Conservation (phyloP, 176 grass and related monocot species). For the Melocanna baccifera region DNA sequence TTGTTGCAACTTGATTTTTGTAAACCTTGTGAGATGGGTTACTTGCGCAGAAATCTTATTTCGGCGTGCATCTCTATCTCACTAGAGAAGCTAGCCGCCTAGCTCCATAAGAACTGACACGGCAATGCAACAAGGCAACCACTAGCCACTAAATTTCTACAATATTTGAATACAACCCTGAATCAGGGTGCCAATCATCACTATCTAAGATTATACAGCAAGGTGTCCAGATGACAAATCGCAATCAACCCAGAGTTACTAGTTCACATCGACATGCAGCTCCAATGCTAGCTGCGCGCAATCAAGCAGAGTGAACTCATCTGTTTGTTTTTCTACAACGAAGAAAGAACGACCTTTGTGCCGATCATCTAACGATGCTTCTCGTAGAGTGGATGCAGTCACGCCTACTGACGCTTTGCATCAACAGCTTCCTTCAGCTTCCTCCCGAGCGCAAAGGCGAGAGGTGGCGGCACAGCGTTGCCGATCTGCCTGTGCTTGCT, state of each 20-base stretch:
- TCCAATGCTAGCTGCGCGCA: constrained; percentile 11
- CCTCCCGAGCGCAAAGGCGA: constrained; percentile 79
- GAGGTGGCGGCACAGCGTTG: constrained; percentile 92
- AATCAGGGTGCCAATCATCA: constrained; percentile 30
- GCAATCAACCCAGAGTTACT: background rate
- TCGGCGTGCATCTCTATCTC: too few relatives aligned
- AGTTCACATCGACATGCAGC: background rate
- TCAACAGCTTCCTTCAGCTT: constrained; percentile 78
- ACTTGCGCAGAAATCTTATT: too few relatives aligned
- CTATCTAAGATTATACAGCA: constrained; percentile 40
- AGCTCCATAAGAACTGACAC: too few relatives aligned
- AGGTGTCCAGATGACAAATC: background rate
- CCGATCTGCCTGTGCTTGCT: constrained; percentile 95
- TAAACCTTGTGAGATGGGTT: too few relatives aligned
- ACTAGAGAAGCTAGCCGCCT: too few relatives aligned
- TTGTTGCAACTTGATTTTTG: too few relatives aligned
- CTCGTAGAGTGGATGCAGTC: background rate
- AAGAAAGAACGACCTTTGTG: background rate
- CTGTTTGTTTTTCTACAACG: background rate
- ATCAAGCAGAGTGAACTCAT: background rate
- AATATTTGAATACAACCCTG: constrained; percentile 25
- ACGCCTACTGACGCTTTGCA: background rate
- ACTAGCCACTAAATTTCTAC: background rate
- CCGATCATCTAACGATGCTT: background rate
- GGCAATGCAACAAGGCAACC: too few relatives aligned